Evolutionary conservation across 345 rosid species (phyloP).

Genomic region (Gossypium raimondii): DNA sequence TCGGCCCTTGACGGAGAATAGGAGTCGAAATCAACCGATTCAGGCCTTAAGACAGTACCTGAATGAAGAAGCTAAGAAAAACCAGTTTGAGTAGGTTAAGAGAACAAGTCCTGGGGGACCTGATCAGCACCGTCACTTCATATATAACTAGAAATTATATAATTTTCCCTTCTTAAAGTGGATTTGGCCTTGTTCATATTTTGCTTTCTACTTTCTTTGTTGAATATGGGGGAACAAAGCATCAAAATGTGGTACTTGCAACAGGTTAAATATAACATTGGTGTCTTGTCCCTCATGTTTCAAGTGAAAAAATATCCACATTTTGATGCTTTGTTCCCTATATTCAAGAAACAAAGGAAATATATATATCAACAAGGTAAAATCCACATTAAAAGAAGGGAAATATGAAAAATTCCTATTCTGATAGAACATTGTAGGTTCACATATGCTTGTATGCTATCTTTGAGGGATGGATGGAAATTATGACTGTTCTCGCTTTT

Average conservation of each 20-base stretch:
- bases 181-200: neutral
- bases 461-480: neutral
- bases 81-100: neutral
- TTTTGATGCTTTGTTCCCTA: too few species aligned
- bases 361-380: too few species aligned
- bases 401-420: neutral
- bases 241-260: neutral
- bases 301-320: too few species aligned
- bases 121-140: slow-evolving; percentile 41
- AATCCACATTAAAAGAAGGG: too few species aligned
- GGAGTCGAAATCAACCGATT: slow-evolving; percentile 18
- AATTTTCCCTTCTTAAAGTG: neutral
- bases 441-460: neutral
- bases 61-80: slow-evolving; percentile 17
- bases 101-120: slow-evolving; percentile 47
- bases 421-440: neutral
- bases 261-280: too few species aligned
- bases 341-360: too few species aligned
- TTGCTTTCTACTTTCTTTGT: neutral
- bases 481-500: neutral
- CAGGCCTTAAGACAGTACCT: slow-evolving; percentile 10
- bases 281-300: too few species aligned
- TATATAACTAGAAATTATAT: slow-evolving; percentile 7
- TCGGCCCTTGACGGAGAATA: slow-evolving; percentile 17
- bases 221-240: neutral